These are phyloP conservation scores for Elaeis oleifera DNA, from an alignment of 202 grass and related monocot species.

Conservation along the genomic window DNA sequence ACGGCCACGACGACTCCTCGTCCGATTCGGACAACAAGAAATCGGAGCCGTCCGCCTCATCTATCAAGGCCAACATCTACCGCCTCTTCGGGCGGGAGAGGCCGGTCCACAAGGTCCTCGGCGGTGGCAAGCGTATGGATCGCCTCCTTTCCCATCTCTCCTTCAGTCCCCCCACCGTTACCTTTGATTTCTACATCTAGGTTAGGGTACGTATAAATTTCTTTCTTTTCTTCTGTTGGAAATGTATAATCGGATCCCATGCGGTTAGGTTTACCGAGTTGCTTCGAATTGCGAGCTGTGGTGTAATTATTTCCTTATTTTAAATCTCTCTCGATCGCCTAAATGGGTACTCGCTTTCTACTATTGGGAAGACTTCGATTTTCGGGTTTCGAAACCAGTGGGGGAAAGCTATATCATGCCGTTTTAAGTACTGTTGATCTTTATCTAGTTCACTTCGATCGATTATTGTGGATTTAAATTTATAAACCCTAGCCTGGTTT, in stretches of 20 bases:
- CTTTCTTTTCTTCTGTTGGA: neutral
- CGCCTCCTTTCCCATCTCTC: neutral
- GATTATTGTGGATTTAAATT: neutral
- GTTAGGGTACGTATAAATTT: neutral
- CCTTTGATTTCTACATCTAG: constrained; percentile 2
- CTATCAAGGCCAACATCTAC: constrained; percentile 1
- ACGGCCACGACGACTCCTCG: neutral
- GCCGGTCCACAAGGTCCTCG: constrained; percentile 10
- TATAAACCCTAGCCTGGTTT: neutral
- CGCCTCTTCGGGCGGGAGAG: constrained; percentile 20
- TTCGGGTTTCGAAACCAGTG: neutral
- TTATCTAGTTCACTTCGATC: neutral
- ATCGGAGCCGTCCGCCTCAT: neutral
- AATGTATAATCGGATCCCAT: constrained; percentile 5
- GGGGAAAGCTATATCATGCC: constrained; percentile 3
- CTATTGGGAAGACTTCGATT: neutral
- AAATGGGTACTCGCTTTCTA: neutral
- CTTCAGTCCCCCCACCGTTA: neutral
- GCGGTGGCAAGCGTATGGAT: constrained; percentile 13
- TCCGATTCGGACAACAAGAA: constrained; percentile 12
- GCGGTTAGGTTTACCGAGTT: constrained; percentile 8
- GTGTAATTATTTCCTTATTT: too few species aligned
- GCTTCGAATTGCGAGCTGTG: neutral
- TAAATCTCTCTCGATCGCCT: too few species aligned
- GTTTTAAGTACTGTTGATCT: constrained; percentile 1